phyloP scores from a whole-genome alignment of 768 basidiomycete genomes.

The Tubosaeta sp. region DNA sequence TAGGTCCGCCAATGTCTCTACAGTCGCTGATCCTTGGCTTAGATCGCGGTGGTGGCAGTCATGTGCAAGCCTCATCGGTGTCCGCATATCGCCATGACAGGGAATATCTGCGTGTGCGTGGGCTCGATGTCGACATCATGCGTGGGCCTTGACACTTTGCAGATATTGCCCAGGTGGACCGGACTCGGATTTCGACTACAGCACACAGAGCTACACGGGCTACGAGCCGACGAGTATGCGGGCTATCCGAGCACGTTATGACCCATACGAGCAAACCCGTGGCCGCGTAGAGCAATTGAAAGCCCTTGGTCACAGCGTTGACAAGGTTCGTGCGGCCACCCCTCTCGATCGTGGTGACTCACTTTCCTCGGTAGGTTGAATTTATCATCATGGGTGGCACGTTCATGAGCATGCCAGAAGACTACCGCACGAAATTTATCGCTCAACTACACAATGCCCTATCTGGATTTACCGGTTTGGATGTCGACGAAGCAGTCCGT shows the following conservation, averaged over 20 bases:
- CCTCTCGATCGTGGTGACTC: background rate
- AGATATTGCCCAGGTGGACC: constrained; percentile 99
- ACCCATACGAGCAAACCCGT: constrained; percentile 96
- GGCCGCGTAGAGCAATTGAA: constrained; percentile 95
- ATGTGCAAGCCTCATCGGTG: constrained; percentile 99
- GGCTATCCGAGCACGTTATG: constrained; percentile 92
- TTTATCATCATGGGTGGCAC: constrained; percentile 98
- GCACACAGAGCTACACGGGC: constrained; percentile 93
- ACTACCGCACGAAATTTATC: constrained; percentile 89
- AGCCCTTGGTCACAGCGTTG: constrained; percentile 92
- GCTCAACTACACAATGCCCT: constrained; percentile 97
- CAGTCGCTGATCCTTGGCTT: background rate
- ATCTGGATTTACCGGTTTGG: constrained; percentile 87
- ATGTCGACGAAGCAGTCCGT: constrained; percentile 95
- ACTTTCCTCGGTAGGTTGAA: constrained; percentile 52
- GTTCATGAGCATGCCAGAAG: constrained; percentile 99
- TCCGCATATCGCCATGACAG: constrained; percentile 99
- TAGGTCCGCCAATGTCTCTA: background rate
- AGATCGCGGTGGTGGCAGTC: constrained; percentile 99
- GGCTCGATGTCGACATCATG: background rate
- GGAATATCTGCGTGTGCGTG: constrained; percentile 95
- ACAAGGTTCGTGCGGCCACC: constrained; percentile 67
- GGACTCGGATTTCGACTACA: constrained; percentile 99
- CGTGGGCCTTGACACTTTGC: constrained; percentile 7
- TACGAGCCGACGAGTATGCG: constrained; percentile 99